Conservation (phyloP, 768 basidiomycete species). For the Trametes punicea region DNA sequence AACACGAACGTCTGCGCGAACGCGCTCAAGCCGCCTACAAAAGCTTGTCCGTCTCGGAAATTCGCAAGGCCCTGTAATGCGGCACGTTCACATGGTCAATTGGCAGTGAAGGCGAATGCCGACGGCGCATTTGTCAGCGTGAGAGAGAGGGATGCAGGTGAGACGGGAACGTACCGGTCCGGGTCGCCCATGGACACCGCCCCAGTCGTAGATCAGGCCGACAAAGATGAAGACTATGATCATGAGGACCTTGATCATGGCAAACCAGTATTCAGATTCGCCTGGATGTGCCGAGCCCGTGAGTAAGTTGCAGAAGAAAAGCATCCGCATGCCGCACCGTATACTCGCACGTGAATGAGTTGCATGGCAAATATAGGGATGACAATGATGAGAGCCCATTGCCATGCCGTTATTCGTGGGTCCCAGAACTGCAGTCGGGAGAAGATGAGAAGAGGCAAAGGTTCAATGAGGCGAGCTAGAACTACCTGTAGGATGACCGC, state of each 20-base stretch:
- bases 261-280: conserved; percentile 63
- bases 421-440: conserved; percentile 40
- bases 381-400: conserved; percentile 55
- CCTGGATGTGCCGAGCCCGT: conserved; percentile 29
- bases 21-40: conserved; percentile 49
- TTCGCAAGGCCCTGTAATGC: conserved; percentile 46
- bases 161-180: conserved; percentile 43
- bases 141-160: background rate
- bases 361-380: conserved; percentile 50
- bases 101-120: background rate
- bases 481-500: conserved; percentile 47
- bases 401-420: conserved; percentile 46
- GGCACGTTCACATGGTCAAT: background rate
- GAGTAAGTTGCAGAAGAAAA: background rate
- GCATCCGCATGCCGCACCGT: conserved; percentile 37
- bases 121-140: background rate
- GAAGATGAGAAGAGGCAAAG: background rate
- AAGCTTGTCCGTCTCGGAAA: conserved; percentile 47
- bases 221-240: conserved; percentile 60
- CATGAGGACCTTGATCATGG: conserved; percentile 60
- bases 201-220: conserved; percentile 62
- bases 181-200: conserved; percentile 53
- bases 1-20: conserved; percentile 62
- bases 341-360: conserved; percentile 55
- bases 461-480: background rate